Evolutionary conservation across 257 asterid genomes (phyloP).

Genomic region (Petunia axillaris): DNA sequence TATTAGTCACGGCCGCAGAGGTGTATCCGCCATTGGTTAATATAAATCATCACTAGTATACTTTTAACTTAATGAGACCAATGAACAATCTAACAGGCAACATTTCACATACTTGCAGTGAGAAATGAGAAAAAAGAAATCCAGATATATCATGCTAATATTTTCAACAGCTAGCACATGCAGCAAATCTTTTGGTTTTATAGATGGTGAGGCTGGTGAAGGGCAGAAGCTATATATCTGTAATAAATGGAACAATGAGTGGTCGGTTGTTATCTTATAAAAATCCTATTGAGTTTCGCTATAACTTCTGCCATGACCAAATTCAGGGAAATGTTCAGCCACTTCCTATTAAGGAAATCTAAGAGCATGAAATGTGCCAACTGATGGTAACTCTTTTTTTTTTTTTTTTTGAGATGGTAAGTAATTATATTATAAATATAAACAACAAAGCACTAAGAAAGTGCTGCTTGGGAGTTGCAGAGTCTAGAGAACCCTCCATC

Average conservation of each 20-base stretch:
- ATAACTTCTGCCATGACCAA: not conserved
- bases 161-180: constrained; percentile 2
- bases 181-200: not conserved
- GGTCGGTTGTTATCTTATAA: not conserved
- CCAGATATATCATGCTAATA: not conserved
- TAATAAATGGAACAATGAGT: not conserved
- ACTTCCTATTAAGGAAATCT: not conserved
- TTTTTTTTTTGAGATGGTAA: too few relatives aligned
- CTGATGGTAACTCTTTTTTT: not conserved
- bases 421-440: too few relatives aligned
- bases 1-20: not conserved
- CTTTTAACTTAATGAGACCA: not conserved
- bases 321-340: constrained; percentile 16
- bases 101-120: not conserved
- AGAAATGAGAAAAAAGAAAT: not conserved
- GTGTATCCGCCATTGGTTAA: not conserved
- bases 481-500: too few relatives aligned
- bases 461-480: too few relatives aligned
- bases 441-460: too few relatives aligned
- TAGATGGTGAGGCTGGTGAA: not conserved
- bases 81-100: not conserved
- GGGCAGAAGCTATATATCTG: not conserved
- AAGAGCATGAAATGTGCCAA: not conserved
- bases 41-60: not conserved
- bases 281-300: not conserved